Evolutionary conservation across 345 rosid genomes (phyloP), one percentile per base, ranked within the genome.

Genomic region (Ceriops tagal): DNA sequence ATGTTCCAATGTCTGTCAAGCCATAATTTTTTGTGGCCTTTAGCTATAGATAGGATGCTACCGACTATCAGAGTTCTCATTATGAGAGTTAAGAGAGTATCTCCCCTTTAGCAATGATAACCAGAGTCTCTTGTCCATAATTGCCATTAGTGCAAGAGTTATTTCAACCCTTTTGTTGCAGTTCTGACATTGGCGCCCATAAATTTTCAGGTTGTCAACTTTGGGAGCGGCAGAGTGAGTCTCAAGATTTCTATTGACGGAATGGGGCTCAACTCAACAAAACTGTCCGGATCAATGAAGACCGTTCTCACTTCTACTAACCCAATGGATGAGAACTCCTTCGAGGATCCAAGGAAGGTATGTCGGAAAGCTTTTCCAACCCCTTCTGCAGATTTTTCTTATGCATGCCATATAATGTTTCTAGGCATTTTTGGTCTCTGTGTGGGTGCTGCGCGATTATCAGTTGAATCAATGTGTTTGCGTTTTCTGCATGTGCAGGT

Each of bases 241-340:
- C 78, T 92, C 51, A 81, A 75, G 34, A 72, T 95, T 59, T 76
- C 81, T 57, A 62, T 90, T 11, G 74, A 69, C 6, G 97, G 96
- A 59, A 58, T 92, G 76, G 92, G 88, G 43, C 80, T 83, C 28
- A 84, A 72, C 47, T 68, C 86, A 15, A 67, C 78, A 75, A 72
- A 53, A 49, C 6, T 73, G 58, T 83, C 90, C 6, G 99, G 93
- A 69, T 79, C 87, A n/a, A 84, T 84, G 65, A 82, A 71, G 86
- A 85, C 87, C 1, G 70, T 68, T 9, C 87, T 95, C 61, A 84
- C 93, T 39, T 95, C 98, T 55, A 24, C 68, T n/a, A 87, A 87
- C 68, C 69, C 81, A 71, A 85, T 73, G 96, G 99, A 95, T 53
- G 99, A 92, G 79, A 95, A 95, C 70, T 87, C 99, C 66, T 92